Percentiles rank a stretch among this genome's conserved stretches.
Conservation (phyloP, 352 stramenopile species). For the Plasmopara muralis region DNA sequence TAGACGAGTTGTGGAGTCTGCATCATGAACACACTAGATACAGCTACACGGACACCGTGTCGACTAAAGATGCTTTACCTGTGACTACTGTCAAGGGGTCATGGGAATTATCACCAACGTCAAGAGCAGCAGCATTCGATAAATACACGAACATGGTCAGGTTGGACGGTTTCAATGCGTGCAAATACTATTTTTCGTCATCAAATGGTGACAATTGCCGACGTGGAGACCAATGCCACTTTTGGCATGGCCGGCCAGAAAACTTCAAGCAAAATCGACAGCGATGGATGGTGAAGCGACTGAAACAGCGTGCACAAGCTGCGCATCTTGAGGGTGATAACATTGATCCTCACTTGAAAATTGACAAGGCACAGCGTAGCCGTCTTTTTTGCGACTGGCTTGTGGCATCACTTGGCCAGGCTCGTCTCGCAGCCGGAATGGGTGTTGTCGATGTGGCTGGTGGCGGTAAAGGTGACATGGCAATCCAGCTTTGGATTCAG, state of each 20-base stretch:
- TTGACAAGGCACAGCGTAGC: constrained; percentile 62
- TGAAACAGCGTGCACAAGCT: constrained; percentile 49
- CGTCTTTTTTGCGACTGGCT: constrained; percentile 82
- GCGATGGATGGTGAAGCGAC: constrained; percentile 61
- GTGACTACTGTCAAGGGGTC: constrained; percentile 12
- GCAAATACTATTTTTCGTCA: constrained; percentile 84
- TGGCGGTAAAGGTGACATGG: constrained; percentile 76
- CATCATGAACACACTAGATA: constrained; percentile 45
- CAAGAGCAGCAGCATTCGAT: constrained; percentile 7
- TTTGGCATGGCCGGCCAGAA: constrained; percentile 61
- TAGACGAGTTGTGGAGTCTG: constrained; percentile 58
- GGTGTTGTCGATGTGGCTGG: constrained; percentile 86
- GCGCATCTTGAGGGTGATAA: constrained; percentile 57
- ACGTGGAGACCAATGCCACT: constrained; percentile 66
- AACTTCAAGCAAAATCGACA: constrained; percentile 60
- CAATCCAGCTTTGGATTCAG: constrained; percentile 75
- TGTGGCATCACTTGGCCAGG: constrained; percentile 46
- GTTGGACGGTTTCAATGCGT: constrained; percentile 71
- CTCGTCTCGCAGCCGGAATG: constrained; percentile 33
- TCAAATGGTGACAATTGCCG: constrained; percentile 50
- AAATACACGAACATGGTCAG: constrained; percentile 85
- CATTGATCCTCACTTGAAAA: constrained; percentile 58
- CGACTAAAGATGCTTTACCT: constrained; percentile 2
- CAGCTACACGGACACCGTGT: constrained; percentile 29
- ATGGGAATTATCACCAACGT: no score